Conservation (phyloP, 345 rosid genomes). For the Punica granatum region DNA sequence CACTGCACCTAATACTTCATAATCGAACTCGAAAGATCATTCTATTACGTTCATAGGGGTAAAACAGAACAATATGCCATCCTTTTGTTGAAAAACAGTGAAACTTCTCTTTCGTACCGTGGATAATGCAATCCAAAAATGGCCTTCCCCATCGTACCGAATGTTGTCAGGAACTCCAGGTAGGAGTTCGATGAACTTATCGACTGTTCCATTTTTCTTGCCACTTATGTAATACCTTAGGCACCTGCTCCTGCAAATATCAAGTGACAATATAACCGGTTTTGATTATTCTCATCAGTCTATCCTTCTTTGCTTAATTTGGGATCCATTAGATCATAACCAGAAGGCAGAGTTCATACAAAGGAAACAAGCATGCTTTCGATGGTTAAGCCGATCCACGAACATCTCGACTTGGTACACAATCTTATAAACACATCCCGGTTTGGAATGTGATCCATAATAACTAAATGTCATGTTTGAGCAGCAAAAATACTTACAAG, state of each 20-base stretch:
- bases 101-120: constrained; percentile 24
- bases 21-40: no score
- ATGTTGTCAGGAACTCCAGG: constrained; percentile 73
- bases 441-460: not conserved
- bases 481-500: constrained; percentile 30
- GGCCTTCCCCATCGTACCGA: constrained; percentile 50
- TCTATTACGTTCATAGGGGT: not conserved
- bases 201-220: constrained; percentile 34
- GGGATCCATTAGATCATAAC: no score
- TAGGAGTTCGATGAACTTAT: constrained; percentile 36
- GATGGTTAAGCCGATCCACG: no score
- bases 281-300: not conserved
- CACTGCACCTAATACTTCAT: no score
- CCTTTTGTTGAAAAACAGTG: no score
- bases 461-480: not conserved
- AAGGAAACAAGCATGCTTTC: no score
- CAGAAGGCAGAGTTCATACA: no score
- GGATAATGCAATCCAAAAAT: constrained; percentile 53
- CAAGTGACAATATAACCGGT: not conserved
- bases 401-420: no score
- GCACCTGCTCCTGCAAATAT: constrained; percentile 50
- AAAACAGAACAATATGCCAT: no score
- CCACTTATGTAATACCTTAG: constrained; percentile 48
- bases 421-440: no score
- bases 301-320: not conserved